Evolutionary conservation across 306 rosid species (phyloP).

Genomic region (Fagus sylvatica): DNA sequence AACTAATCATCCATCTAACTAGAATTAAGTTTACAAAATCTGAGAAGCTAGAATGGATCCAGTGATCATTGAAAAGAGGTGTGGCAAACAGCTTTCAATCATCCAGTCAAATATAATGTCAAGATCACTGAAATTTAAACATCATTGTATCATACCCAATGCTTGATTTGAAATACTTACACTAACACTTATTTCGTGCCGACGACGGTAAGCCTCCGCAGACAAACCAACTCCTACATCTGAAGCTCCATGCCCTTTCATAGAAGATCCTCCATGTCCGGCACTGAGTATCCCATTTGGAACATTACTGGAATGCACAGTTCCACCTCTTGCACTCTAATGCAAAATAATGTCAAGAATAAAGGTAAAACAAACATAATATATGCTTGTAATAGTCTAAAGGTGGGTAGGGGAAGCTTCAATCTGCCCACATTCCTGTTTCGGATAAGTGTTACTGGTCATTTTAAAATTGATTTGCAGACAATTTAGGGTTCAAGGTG

Average conservation of each 20-base stretch:
- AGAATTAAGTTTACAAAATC: background rate
- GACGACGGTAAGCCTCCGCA: slow-evolving; percentile 71
- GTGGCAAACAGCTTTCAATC: background rate
- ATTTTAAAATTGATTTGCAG: background rate
- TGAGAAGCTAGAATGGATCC: background rate
- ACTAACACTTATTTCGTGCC: slow-evolving; percentile 79
- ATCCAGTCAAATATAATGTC: background rate
- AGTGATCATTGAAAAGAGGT: background rate
- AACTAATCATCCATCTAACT: background rate
- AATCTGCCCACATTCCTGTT: background rate
- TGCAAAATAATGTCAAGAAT: slow-evolving; percentile 24
- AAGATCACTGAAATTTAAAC: background rate
- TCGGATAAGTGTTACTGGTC: background rate
- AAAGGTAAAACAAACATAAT: background rate
- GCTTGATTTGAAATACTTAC: slow-evolving; percentile 49
- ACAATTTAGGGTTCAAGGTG: background rate
- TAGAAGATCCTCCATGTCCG: slow-evolving; percentile 50
- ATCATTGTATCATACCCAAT: background rate
- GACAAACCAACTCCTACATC: slow-evolving; percentile 74
- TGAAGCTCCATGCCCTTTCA: slow-evolving; percentile 47
- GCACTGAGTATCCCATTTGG: slow-evolving; percentile 47
- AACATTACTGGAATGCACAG: slow-evolving; percentile 38
- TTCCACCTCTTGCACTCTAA: slow-evolving; percentile 61
- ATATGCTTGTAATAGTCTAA: background rate
- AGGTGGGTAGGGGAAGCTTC: background rate